Conservation (phyloP, 495 filamentous ascomycete genomes). For the Aspergillus nanangensis region DNA sequence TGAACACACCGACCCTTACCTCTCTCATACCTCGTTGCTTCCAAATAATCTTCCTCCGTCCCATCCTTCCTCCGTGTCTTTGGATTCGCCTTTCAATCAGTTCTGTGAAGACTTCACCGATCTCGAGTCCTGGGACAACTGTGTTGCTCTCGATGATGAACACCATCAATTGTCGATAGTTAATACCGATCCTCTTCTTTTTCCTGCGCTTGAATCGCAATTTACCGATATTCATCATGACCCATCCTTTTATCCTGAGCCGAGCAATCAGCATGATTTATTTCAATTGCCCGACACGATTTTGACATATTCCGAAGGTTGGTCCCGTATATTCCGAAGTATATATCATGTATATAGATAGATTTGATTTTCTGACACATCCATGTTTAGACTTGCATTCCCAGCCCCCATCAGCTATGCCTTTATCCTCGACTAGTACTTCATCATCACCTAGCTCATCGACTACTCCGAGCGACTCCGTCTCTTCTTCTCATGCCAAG, state of each 20-base stretch:
- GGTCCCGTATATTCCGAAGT: too few species aligned
- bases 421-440: not conserved
- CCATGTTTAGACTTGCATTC: not conserved
- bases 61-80: not conserved
- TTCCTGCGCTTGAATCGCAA: constrained; percentile 1
- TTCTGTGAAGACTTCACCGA: constrained; percentile 4
- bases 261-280: not conserved
- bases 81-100: constrained; percentile 4
- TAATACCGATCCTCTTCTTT: not conserved
- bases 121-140: constrained; percentile 2
- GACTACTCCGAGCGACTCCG: constrained; percentile 1
- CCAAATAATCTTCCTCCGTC: not conserved
- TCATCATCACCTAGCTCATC: constrained; percentile 4
- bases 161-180: not conserved
- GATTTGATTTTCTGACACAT: not conserved
- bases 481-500: not conserved
- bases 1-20: not conserved
- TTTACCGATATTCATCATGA: not conserved
- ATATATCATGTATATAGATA: not conserved
- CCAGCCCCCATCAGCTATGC: not conserved
- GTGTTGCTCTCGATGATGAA: not conserved
- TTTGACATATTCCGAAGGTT: constrained; percentile 2
- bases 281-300: not conserved
- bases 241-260: not conserved
- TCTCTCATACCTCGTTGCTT: not conserved